Percentiles rank a stretch among this genome's conserved stretches.
These are phyloP conservation scores for Neofusicoccum umdonicola DNA, from an alignment of 2,329 filamentous ascomycete species.

Conservation along the genomic window DNA sequence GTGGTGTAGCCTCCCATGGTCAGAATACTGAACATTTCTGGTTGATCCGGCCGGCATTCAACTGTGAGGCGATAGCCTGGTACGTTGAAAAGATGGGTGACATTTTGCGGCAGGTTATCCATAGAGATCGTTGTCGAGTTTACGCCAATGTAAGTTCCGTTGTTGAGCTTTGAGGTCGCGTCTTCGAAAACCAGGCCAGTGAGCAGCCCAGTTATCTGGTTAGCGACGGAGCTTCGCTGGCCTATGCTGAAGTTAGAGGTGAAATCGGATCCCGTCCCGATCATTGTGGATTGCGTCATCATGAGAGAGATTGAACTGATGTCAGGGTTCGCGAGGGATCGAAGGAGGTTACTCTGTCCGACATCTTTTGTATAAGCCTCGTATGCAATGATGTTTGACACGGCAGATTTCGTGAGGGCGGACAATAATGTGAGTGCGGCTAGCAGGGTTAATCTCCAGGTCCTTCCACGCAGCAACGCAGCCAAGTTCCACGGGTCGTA, in stretches of 20 bases:
- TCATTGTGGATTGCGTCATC: no score
- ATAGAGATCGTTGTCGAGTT: background rate
- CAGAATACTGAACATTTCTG: background rate
- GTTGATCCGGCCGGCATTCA: background rate
- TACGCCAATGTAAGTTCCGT: background rate
- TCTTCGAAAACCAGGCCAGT: background rate
- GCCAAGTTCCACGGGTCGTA: conserved; percentile 16
- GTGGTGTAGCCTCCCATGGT: background rate
- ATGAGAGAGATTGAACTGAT: background rate
- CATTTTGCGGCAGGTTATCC: background rate
- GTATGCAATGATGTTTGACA: conserved; percentile 20
- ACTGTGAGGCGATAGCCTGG: background rate
- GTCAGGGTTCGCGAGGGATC: background rate
- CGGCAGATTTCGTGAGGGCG: conserved; percentile 8
- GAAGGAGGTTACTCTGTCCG: background rate
- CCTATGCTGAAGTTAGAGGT: background rate
- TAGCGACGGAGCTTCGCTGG: background rate
- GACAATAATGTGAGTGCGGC: conserved; percentile 13
- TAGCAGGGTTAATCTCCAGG: conserved; percentile 4
- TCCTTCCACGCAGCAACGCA: conserved; percentile 11
- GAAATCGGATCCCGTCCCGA: no score
- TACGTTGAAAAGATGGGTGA: background rate
- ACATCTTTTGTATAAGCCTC: conserved; percentile 12
- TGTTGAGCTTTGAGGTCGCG: background rate
- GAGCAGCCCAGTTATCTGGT: background rate